Conservation (phyloP, 805 yeast genomes). For the Sungouiozyma ichnusensis region DNA sequence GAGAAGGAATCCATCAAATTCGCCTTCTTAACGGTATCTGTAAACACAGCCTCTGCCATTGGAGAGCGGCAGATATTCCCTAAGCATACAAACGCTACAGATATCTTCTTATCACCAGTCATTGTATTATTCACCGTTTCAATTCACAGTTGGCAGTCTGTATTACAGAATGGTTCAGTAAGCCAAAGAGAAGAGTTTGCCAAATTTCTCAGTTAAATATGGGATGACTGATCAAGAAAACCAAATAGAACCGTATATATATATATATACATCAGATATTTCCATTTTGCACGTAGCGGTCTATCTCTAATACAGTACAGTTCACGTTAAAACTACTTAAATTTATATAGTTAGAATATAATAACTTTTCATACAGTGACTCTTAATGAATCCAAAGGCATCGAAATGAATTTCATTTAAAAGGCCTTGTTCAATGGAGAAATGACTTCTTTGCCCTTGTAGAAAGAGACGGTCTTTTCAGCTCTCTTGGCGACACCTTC, state of each 20-base stretch:
- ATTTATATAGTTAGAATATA: neutral
- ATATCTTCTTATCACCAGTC: constrained; percentile 23
- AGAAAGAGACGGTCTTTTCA: constrained; percentile 64
- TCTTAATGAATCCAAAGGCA: neutral
- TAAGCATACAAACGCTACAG: constrained; percentile 83
- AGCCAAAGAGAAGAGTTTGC: too few relatives aligned
- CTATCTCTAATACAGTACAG: neutral
- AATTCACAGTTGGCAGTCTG: neutral
- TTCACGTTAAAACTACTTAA: neutral
- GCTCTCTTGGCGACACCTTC: constrained; percentile 89
- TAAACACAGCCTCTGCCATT: constrained; percentile 93
- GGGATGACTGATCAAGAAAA: too few relatives aligned
- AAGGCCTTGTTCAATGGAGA: constrained; percentile 72
- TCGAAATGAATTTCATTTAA: too few relatives aligned
- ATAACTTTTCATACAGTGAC: neutral
- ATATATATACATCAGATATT: neutral
- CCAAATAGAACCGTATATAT: too few relatives aligned
- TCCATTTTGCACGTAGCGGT: neutral
- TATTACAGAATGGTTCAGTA: neutral
- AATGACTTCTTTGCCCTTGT: constrained; percentile 59
- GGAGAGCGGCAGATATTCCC: constrained; percentile 95
- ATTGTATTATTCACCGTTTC: constrained; percentile 1
- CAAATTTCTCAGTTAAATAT: too few relatives aligned
- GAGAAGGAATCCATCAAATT: constrained; percentile 34
- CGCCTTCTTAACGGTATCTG: constrained; percentile 46